A percentile compares a stretch with the other conserved stretches of the same genome.
These are phyloP conservation scores for Claviceps arundinis DNA, from an alignment of 2,329 filamentous ascomycete species.

Conservation along the genomic window DNA sequence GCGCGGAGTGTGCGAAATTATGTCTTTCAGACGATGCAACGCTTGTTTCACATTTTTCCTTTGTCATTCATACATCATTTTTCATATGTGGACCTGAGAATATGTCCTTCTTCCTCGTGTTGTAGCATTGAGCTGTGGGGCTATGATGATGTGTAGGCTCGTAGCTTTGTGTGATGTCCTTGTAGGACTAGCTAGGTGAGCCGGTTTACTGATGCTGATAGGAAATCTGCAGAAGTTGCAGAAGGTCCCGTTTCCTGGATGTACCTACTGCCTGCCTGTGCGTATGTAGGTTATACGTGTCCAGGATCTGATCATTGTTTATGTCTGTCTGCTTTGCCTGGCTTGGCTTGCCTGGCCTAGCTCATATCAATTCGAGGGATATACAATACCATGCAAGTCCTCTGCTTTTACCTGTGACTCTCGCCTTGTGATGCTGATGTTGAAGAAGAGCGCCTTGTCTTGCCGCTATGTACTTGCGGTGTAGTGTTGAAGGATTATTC, in stretches of 20 bases:
- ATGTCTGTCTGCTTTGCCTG: no score
- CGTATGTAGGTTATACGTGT: constrained; percentile 10
- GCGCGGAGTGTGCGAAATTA: constrained; percentile 8
- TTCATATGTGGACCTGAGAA: constrained; percentile 8
- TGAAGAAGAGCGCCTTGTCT: no score
- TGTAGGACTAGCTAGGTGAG: constrained; percentile 10
- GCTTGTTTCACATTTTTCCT: constrained; percentile 2
- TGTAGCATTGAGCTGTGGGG: constrained; percentile 9
- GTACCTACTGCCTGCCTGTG: no score
- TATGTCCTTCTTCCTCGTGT: constrained; percentile 1
- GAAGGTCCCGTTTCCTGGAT: no score
- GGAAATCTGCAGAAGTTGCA: constrained; percentile 5
- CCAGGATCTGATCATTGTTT: constrained; percentile 6
- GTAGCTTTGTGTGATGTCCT: constrained; percentile 7
- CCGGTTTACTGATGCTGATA: background rate
- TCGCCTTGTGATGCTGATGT: no score
- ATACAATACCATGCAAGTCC: background rate
- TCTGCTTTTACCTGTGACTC: no score
- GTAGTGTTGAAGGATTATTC: no score
- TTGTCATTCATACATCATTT: constrained; percentile 4
- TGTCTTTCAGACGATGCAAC: constrained; percentile 14
- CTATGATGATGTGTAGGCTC: constrained; percentile 3
- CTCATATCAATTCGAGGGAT: constrained; percentile 4
- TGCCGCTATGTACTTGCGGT: no score
- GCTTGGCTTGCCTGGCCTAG: background rate